Conservation (phyloP, 2,329 filamentous ascomycete genomes). For the Paecilomyces formosus region DNA sequence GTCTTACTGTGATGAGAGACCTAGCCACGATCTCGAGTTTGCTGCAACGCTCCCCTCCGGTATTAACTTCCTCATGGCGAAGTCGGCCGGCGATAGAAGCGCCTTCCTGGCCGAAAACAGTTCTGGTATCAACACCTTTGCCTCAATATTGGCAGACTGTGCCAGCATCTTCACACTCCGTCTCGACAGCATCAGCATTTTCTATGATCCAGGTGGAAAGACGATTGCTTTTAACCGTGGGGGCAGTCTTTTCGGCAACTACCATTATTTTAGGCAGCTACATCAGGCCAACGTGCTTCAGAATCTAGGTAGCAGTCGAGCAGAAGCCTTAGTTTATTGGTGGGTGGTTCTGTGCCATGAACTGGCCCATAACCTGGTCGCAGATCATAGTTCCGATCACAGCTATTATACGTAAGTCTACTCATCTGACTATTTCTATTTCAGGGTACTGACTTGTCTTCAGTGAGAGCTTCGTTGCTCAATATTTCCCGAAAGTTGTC, state of each 20-base stretch:
- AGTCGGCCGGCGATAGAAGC: conserved; percentile 42
- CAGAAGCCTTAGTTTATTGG: conserved; percentile 77
- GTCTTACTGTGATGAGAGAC: conserved; percentile 75
- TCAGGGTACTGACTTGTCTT: conserved; percentile 2
- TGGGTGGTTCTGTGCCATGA: conserved; percentile 95
- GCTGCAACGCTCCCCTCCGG: conserved; percentile 62
- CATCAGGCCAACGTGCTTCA: conserved; percentile 51
- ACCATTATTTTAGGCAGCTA: conserved; percentile 75
- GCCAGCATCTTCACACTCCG: conserved; percentile 66
- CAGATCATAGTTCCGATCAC: conserved; percentile 68
- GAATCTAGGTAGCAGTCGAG: conserved; percentile 38
- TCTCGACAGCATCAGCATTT: conserved; percentile 68
- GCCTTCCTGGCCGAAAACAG: conserved; percentile 56
- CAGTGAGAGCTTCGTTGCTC: conserved; percentile 68
- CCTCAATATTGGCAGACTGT: conserved; percentile 60
- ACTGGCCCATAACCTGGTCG: conserved; percentile 85
- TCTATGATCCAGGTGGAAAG: conserved; percentile 68
- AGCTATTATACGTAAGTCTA: conserved; percentile 60
- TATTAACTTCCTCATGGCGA: conserved; percentile 66
- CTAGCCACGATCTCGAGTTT: conserved; percentile 65
- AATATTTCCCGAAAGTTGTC: conserved; percentile 68
- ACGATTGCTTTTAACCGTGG: conserved; percentile 89
- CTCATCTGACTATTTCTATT: neutral
- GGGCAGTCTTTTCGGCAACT: conserved; percentile 89
- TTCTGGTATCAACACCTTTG: conserved; percentile 61